Base-by-base conservation (phyloP, 148 eudicot species). In the Nyssa sinensis region DNA sequence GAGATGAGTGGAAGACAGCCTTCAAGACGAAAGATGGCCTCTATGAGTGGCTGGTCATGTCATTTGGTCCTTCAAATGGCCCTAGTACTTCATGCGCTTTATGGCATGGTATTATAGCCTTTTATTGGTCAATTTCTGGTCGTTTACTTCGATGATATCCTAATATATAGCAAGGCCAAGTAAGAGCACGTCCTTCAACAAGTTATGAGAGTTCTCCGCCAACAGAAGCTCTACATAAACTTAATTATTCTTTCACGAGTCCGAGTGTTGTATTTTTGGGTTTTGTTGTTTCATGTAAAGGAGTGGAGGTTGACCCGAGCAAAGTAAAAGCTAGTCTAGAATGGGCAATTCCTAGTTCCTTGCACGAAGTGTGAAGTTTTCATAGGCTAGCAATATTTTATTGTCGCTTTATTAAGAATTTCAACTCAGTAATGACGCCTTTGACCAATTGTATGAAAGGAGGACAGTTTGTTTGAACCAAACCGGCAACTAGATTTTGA, bases 31-130 rank as follows among this genome's bases (percentile, higher is more conserved):
- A 41, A 7, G 29, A 73, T 17, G 75, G 68, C 4, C 60, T 35
- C 28, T 73, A 39, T 73, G 75, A 73, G 2, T 62, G 51, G 51
- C 59, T 44, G 2, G 75, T 73, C 11, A 73, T 73, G 68, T 58
- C 68, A 0, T 73, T 73, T 44, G 68, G 68, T 8, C 41, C 62
- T 10, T 6, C 37, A 2, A 73, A 62, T 39, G 60, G 66, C 16
- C 75, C 75, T 19, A 29, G 53, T 14, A 72, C 75, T 72, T 72
- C 35, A 35, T 66, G 53, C 14, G 53, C 3, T 47, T 30, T 1
- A 73, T 73, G 68, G 44, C 2, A 0, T 16, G 4, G 29, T 44
- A 27, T n/a, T 73, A 0, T 28, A 73, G 12, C 69, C 60, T n/a
- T 49, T 47, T 31, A 64, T 64, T 69, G 41, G 41, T 30, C 14